A percentile compares a stretch with the other conserved stretches of the same genome.
Conservation (phyloP, 345 rosid genomes). For the Sisymbrium altissimum region DNA sequence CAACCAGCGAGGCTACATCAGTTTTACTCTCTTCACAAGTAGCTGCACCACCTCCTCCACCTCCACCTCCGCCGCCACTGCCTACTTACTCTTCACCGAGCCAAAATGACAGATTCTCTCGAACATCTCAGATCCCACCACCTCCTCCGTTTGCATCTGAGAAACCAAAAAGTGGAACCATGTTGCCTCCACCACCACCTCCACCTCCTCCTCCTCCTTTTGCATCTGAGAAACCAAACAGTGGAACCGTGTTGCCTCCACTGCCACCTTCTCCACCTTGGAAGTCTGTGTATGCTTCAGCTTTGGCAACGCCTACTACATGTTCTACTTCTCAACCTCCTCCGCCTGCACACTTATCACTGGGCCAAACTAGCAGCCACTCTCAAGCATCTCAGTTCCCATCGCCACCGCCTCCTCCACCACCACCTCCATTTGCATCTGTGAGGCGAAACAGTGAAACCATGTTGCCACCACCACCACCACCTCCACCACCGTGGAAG, state of each 20-base stretch:
- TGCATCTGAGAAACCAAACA: conserved; percentile 13
- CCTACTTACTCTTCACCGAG: conserved; percentile 10
- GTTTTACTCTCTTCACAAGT: conserved; percentile 19
- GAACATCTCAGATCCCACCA: conserved; percentile 16
- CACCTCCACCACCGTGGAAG: conserved; percentile 64
- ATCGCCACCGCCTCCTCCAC: conserved; percentile 42
- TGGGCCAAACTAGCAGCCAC: conserved; percentile 24
- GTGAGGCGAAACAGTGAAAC: conserved; percentile 34
- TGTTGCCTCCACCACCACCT: conserved; percentile 17
- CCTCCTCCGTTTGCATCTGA: conserved; percentile 17
- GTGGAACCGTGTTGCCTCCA: conserved; percentile 17
- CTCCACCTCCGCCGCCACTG: conserved; percentile 20
- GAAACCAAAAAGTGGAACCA: conserved; percentile 9
- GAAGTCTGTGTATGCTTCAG: conserved; percentile 36
- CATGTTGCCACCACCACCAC: conserved; percentile 47
- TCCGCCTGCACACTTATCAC: conserved; percentile 22
- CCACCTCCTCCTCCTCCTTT: conserved; percentile 17
- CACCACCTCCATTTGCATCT: conserved; percentile 41
- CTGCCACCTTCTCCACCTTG: conserved; percentile 26
- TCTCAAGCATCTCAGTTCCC: conserved; percentile 30
- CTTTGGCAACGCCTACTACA: conserved; percentile 18
- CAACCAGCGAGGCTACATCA: conserved; percentile 25
- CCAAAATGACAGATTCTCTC: conserved; percentile 11
- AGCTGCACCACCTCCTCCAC: conserved; percentile 34
- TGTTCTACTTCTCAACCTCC: conserved; percentile 27